A percentile compares a stretch with the other conserved stretches of the same genome.
Evolutionary conservation across 139 green algal species (phyloP).

Genomic region (Pleodorina starrii): DNA sequence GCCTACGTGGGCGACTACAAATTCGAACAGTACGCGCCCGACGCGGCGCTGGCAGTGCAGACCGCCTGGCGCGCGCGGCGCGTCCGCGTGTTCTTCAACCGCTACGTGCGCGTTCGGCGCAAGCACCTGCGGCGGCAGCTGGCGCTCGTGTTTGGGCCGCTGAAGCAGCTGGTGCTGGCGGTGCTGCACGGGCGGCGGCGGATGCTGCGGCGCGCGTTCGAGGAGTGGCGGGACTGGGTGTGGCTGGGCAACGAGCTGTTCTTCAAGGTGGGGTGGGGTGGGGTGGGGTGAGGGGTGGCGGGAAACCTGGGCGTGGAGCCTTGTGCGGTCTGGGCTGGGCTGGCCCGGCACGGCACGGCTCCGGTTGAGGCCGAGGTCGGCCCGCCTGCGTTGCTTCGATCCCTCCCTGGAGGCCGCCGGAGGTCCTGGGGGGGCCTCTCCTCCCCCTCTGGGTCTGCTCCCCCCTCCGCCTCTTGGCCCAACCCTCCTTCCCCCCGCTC

Average conservation of each 20-base stretch:
- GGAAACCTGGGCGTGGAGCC: background rate
- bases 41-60: conserved; percentile 52
- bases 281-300: background rate
- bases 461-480: too few species aligned
- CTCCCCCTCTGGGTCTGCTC: too few species aligned
- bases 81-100: conserved; percentile 47
- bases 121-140: conserved; percentile 23
- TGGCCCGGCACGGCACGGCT: too few species aligned
- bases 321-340: too few species aligned
- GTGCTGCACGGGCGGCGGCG: conserved; percentile 46
- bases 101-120: conserved; percentile 11
- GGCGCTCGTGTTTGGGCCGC: conserved; percentile 35
- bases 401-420: too few species aligned
- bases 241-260: conserved; percentile 60
- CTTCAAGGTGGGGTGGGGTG: conserved; percentile 15
- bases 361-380: too few species aligned
- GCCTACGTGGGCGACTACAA: conserved; percentile 49
- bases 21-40: conserved; percentile 45
- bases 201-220: conserved; percentile 49
- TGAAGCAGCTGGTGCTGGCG: conserved; percentile 52
- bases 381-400: too few species aligned
- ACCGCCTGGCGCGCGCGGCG: conserved; percentile 51
- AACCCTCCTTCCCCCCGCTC: too few species aligned
- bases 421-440: too few species aligned
- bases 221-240: conserved; percentile 59